Percentiles rank a stretch among this genome's conserved stretches.
Conservation (phyloP, 805 yeast species). For the Saturnispora quitensis region DNA sequence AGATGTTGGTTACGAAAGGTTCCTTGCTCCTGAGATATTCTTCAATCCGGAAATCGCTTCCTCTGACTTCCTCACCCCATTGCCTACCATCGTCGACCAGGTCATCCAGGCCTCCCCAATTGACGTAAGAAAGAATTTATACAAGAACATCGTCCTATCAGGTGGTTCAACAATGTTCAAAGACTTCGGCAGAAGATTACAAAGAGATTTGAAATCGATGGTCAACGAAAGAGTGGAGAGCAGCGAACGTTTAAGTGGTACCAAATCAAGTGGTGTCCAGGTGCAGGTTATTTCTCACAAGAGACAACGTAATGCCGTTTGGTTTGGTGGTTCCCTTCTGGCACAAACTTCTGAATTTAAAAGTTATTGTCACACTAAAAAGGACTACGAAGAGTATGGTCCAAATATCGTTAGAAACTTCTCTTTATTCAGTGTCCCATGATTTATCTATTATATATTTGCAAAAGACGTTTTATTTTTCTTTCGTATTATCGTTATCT, state of each 20-base stretch:
- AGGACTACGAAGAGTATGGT: conserved; percentile 95
- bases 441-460: conserved; percentile 11
- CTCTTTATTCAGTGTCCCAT: conserved; percentile 86
- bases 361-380: conserved; percentile 93
- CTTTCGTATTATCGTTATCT: neutral
- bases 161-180: conserved; percentile 99
- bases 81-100: conserved; percentile 91
- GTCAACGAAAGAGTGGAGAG: conserved; percentile 82
- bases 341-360: conserved; percentile 97
- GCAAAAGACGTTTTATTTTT: neutral
- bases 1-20: conserved; percentile 96
- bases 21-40: conserved; percentile 97
- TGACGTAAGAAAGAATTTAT: conserved; percentile 94
- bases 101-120: conserved; percentile 94
- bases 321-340: conserved; percentile 97
- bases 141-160: conserved; percentile 88
- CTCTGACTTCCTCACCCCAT: conserved; percentile 89
- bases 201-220: conserved; percentile 80
- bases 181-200: conserved; percentile 95
- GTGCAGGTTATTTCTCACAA: conserved; percentile 96
- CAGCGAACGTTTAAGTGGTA: conserved; percentile 68
- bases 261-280: conserved; percentile 85
- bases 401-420: conserved; percentile 97
- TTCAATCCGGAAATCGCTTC: conserved; percentile 97
- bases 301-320: conserved; percentile 96